Conservation (phyloP, 1,139 yeast genomes). For the Yamadazyma diospyri region DNA sequence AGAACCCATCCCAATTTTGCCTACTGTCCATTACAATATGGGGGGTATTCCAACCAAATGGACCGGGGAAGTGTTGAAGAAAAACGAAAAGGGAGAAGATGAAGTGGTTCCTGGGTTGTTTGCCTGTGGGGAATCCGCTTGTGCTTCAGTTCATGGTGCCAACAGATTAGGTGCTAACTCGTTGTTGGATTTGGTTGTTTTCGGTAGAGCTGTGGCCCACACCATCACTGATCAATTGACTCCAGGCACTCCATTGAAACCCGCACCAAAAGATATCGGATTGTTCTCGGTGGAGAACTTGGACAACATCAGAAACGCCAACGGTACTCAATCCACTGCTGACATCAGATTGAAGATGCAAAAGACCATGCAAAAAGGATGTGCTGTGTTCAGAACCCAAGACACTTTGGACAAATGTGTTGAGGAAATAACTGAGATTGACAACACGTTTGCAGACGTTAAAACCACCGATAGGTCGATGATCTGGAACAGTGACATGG, state of each 20-base stretch:
- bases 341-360: constrained; percentile 91
- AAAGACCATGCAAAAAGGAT: constrained; percentile 93
- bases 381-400: constrained; percentile 95
- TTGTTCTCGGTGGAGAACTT: constrained; percentile 85
- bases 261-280: constrained; percentile 81
- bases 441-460: constrained; percentile 61
- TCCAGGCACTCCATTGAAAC: constrained; percentile 83
- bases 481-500: constrained; percentile 98
- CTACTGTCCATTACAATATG: constrained; percentile 99
- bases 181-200: constrained; percentile 93
- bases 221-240: constrained; percentile 80
- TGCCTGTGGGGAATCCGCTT: constrained; percentile 99
- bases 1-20: constrained; percentile 97
- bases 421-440: constrained; percentile 69
- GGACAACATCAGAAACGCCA: constrained; percentile 82
- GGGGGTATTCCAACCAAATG: constrained; percentile 99
- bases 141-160: constrained; percentile 99
- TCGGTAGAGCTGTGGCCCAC: constrained; percentile 97
- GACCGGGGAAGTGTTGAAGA: constrained; percentile 90
- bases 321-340: constrained; percentile 80
- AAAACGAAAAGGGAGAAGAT: constrained; percentile 87
- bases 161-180: constrained; percentile 99
- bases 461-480: constrained; percentile 93
- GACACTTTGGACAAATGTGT: constrained; percentile 93
- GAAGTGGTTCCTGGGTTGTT: constrained; percentile 87